A percentile compares a stretch with the other conserved stretches of the same genome.
Conservation (phyloP, 495 filamentous ascomycete species). For the Parathielavia appendiculata region DNA sequence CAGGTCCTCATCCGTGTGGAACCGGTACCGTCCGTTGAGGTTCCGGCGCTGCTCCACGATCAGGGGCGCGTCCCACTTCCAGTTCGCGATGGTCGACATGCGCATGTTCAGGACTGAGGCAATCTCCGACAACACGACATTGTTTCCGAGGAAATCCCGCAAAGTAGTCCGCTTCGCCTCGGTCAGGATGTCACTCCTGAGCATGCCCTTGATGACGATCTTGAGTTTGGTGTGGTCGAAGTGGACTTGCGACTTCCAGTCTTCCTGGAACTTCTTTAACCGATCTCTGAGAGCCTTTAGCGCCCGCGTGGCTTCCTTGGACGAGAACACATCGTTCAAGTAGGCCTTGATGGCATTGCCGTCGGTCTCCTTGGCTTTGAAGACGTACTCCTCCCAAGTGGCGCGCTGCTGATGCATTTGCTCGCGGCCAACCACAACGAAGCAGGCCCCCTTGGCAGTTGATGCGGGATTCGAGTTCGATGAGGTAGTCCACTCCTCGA, state of each 20-base stretch:
- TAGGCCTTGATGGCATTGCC: slow-evolving; percentile 40
- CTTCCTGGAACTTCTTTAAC: slow-evolving; percentile 13
- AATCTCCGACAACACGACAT: slow-evolving; percentile 55
- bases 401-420: slow-evolving; percentile 42
- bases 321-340: slow-evolving; percentile 49
- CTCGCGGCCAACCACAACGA: slow-evolving; percentile 25
- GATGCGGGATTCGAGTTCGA: slow-evolving; percentile 16
- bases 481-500: slow-evolving; percentile 55
- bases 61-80: slow-evolving; percentile 49
- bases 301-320: slow-evolving; percentile 22
- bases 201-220: slow-evolving; percentile 46
- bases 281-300: slow-evolving; percentile 3
- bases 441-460: slow-evolving; percentile 9
- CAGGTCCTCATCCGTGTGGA: slow-evolving; percentile 66
- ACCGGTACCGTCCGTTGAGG: slow-evolving; percentile 61
- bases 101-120: slow-evolving; percentile 66
- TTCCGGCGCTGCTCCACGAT: slow-evolving; percentile 46
- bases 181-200: slow-evolving; percentile 53
- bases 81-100: slow-evolving; percentile 51
- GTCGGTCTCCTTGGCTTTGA: slow-evolving; percentile 35
- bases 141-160: slow-evolving; percentile 55
- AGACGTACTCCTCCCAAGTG: slow-evolving; percentile 52
- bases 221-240: slow-evolving; percentile 24
- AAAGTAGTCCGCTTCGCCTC: slow-evolving; percentile 55
- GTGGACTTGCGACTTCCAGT: slow-evolving; percentile 12